Conservation (phyloP, 805 yeast species). For the Pichia deserticola region DNA sequence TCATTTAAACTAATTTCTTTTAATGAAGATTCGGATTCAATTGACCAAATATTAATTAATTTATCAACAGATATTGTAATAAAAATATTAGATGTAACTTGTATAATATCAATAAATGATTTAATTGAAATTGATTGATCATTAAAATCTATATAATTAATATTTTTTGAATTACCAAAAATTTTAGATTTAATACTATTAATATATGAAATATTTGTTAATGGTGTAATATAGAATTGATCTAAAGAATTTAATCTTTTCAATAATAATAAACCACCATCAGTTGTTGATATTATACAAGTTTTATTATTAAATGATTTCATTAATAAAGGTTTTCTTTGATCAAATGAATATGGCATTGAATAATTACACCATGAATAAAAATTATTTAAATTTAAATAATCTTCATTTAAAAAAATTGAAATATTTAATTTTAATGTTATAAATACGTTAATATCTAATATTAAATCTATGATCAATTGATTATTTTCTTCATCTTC, state of each 20-base stretch:
- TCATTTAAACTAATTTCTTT: constrained; percentile 18
- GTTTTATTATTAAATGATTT: constrained; percentile 37
- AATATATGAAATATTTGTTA: constrained; percentile 47
- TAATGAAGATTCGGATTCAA: constrained; percentile 20
- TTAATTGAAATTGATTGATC: constrained; percentile 18
- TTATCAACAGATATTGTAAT: constrained; percentile 48
- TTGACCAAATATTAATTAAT: constrained; percentile 53
- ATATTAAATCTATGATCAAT: constrained; percentile 47
- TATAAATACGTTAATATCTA: constrained; percentile 43
- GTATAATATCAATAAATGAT: constrained; percentile 17
- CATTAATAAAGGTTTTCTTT: constrained; percentile 49
- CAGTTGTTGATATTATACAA: constrained; percentile 54
- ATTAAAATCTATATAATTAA: constrained; percentile 15
- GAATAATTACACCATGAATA: constrained; percentile 60
- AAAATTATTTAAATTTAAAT: constrained; percentile 22
- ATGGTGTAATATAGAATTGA: constrained; percentile 26
- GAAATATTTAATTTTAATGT: constrained; percentile 38
- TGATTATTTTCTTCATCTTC: constrained; percentile 20
- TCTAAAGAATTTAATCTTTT: constrained; percentile 22
- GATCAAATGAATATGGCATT: constrained; percentile 57
- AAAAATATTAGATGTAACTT: constrained; percentile 10
- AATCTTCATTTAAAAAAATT: constrained; percentile 32
- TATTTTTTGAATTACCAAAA: constrained; percentile 1
- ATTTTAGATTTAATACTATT: constrained; percentile 25
- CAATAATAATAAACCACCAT: constrained; percentile 70